Evolutionary conservation across 2,329 filamentous ascomycete species (phyloP).

Genomic region (Fusarium compactum): DNA sequence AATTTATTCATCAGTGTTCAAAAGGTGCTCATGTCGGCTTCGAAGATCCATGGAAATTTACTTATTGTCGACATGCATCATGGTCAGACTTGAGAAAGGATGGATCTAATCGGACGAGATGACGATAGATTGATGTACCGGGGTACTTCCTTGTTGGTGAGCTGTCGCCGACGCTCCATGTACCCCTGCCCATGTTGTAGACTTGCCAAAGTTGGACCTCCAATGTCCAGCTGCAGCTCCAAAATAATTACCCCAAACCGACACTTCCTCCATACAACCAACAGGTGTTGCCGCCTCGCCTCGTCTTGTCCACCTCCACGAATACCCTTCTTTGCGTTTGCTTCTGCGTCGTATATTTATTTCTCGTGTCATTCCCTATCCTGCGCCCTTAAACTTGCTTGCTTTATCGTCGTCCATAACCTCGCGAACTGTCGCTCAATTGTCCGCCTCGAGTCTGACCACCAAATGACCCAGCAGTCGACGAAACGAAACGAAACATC

Average conservation of each 20-base stretch:
- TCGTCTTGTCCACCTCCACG: not conserved
- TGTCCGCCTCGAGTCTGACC: constrained; percentile 20
- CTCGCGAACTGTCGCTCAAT: constrained; percentile 11
- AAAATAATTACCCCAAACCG: constrained; percentile 43
- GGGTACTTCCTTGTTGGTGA: constrained; percentile 23
- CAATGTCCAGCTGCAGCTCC: constrained; percentile 36
- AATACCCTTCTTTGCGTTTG: constrained; percentile 14
- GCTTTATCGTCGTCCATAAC: not conserved
- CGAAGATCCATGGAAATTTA: not conserved
- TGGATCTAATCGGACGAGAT: not conserved
- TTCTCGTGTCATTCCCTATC: constrained; percentile 14
- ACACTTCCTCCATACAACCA: constrained; percentile 39
- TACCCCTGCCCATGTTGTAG: constrained; percentile 21
- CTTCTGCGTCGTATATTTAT: constrained; percentile 21
- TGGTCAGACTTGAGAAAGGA: not conserved
- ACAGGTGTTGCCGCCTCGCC: constrained; percentile 34
- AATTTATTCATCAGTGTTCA: not conserved
- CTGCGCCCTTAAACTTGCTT: not conserved
- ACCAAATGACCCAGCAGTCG: constrained; percentile 19
- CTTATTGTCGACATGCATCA: not conserved
- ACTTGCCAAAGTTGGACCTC: not conserved
- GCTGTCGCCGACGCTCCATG: constrained; percentile 22
- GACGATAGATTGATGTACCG: not conserved
- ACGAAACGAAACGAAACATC: constrained; percentile 34
- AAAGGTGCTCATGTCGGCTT: not conserved